These are phyloP conservation scores for Globisporangium spinosum DNA, from an alignment of 352 stramenopile species.

Conservation along the genomic window DNA sequence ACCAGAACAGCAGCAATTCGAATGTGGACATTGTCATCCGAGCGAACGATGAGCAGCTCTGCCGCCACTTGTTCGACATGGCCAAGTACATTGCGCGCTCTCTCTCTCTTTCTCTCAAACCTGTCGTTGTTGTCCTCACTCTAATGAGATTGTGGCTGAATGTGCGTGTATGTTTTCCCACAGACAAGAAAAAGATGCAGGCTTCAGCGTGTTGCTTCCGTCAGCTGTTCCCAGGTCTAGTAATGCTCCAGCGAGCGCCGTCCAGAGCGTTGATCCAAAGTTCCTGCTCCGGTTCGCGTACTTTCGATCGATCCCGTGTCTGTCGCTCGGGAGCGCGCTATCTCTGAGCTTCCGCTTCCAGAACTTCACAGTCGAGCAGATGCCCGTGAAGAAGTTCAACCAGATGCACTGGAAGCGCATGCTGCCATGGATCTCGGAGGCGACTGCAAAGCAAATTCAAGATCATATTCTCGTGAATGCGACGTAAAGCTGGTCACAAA, in stretches of 20 bases:
- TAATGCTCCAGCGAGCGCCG: not conserved
- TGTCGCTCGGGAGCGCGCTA: constrained; percentile 61
- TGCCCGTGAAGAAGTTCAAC: constrained; percentile 81
- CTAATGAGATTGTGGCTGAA: not conserved
- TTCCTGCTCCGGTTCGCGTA: constrained; percentile 59
- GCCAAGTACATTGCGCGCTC: constrained; percentile 9
- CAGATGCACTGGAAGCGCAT: constrained; percentile 85
- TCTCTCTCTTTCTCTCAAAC: not conserved
- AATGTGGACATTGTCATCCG: constrained; percentile 21
- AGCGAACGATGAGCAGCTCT: constrained; percentile 10
- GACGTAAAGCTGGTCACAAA: constrained; percentile 3
- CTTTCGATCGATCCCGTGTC: constrained; percentile 41
- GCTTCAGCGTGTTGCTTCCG: constrained; percentile 28
- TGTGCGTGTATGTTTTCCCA: not conserved
- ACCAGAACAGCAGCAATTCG: constrained; percentile 22
- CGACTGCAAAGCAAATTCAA: constrained; percentile 45
- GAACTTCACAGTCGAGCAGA: constrained; percentile 51
- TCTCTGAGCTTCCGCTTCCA: constrained; percentile 78
- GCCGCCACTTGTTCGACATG: constrained; percentile 11
- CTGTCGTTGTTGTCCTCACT: not conserved
- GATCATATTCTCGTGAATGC: constrained; percentile 35
- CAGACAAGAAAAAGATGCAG: constrained; percentile 31
- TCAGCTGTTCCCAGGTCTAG: constrained; percentile 5
- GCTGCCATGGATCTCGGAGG: constrained; percentile 73
- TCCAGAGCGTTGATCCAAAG: constrained; percentile 33